phyloP scores from a whole-genome alignment of 371 early-diverging fungal species.

The Mortierella sp. region DNA sequence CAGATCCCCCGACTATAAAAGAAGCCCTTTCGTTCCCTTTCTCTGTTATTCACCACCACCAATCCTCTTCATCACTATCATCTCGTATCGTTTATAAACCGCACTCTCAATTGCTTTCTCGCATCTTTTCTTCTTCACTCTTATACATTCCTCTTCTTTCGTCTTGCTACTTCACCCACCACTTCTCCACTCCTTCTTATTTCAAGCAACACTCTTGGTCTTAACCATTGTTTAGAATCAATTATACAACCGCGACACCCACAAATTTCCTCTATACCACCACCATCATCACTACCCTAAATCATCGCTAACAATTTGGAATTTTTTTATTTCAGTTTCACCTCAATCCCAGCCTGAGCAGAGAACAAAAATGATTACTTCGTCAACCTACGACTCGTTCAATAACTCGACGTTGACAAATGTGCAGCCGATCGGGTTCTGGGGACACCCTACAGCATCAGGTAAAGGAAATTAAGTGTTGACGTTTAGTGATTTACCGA shows the following conservation, averaged over 20 bases:
- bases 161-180: background rate
- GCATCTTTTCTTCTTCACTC: background rate
- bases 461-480: conserved; percentile 17
- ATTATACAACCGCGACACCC: no score
- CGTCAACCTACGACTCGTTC: conserved; percentile 17
- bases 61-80: background rate
- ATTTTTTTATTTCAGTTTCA: background rate
- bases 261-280: background rate
- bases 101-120: no score
- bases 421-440: conserved; percentile 24
- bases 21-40: background rate
- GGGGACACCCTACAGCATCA: conserved; percentile 54
- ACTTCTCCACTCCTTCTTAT: background rate
- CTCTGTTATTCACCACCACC: background rate
- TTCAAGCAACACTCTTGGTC: no score
- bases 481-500: background rate
- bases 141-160: no score
- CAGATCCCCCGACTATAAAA: background rate
- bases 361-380: conserved; percentile 30
- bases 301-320: background rate
- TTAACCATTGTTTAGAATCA: no score
- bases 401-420: conserved; percentile 15
- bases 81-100: no score
- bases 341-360: background rate
- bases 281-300: background rate